Base-by-base conservation (phyloP, 78 protist genomes). In the Bodo saltans region DNA sequence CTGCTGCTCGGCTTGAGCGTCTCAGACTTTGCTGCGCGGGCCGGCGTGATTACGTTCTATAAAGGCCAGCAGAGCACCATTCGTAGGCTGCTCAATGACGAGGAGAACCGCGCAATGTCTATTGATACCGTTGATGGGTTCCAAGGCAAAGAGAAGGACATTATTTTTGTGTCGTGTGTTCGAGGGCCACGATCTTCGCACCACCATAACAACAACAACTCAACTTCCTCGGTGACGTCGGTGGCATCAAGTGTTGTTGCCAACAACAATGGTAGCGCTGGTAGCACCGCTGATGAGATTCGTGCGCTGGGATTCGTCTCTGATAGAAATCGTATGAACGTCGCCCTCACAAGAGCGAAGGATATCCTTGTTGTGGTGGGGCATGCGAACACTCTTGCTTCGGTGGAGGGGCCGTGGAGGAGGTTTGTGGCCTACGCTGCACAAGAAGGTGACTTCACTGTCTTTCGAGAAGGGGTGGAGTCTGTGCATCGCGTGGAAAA, bases 281-380 rank as follows among this genome's bases (percentile, higher is more conserved):
- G n/a, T n/a, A n/a, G n/a, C n/a, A n/a, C n/a, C n/a, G n/a, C n/a
- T n/a, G n/a, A n/a, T n/a, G n/a, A n/a, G n/a, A 29, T 33, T 0
- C 73, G 27, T 68, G 81, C 21, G 38, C 83, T 93, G 40, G 96
- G 96, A 39, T 94, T 95, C 76, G 68, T 95, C 37, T 47, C 81
- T 1, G 98, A 95, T 76, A 71, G 78, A 17, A 84, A 95, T 21
- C 87, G 98, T n/a, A 79, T 94, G 93, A 94, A 95, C 79, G 98
- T 95, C 30, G 92, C 92, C 74, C 71, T 95, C 32, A 94, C 96
- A 23, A 85, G 98, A 28, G 95, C 96, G 17, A 30, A 70, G 42
- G 52, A 41, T 4, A 68, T 89, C 29, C 29, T 93, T 47, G 76
- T 72, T 42, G 69, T 93, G 68, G 82, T 93, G n/a, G 94, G 96